Conservation (phyloP, 169 alveolate genomes). For the Eimeria tenella region DNA sequence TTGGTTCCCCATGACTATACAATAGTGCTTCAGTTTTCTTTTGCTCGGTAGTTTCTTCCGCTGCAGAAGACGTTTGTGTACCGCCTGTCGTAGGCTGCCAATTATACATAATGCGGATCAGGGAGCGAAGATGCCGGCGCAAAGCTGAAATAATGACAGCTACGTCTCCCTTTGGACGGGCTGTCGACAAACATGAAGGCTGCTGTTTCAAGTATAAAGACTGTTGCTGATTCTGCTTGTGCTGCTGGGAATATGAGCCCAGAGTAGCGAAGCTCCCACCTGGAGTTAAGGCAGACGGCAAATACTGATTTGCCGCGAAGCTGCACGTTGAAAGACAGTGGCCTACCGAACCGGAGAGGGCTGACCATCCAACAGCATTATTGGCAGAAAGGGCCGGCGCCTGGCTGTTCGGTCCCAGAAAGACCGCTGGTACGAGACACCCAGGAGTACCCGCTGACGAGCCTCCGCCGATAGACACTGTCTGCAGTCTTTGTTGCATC, state of each 20-base stretch:
- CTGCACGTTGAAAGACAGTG: neutral
- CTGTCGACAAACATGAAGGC: neutral
- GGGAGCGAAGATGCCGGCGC: slow-evolving; percentile 52
- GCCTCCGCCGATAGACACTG: slow-evolving; percentile 22
- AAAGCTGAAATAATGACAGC: slow-evolving; percentile 32
- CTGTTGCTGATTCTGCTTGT: slow-evolving; percentile 45
- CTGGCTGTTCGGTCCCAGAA: slow-evolving; percentile 33
- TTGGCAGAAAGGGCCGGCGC: slow-evolving; percentile 1
- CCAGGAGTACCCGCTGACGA: slow-evolving; percentile 17
- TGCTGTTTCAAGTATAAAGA: neutral
- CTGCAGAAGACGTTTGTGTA: neutral
- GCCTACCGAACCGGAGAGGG: slow-evolving; percentile 37
- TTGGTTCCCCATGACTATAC: neutral
- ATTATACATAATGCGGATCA: slow-evolving; percentile 32
- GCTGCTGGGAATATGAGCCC: slow-evolving; percentile 7
- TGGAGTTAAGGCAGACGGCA: neutral
- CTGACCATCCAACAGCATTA: slow-evolving; percentile 12
- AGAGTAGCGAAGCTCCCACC: neutral
- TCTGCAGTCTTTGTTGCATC: neutral
- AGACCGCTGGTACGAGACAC: neutral
- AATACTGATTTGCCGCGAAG: neutral
- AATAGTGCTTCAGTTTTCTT: neutral
- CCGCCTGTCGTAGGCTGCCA: neutral
- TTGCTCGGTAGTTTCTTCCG: neutral
- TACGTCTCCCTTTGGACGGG: neutral